Conservation (phyloP, 2,329 filamentous ascomycete genomes). For the Malbranchea zuffiana region DNA sequence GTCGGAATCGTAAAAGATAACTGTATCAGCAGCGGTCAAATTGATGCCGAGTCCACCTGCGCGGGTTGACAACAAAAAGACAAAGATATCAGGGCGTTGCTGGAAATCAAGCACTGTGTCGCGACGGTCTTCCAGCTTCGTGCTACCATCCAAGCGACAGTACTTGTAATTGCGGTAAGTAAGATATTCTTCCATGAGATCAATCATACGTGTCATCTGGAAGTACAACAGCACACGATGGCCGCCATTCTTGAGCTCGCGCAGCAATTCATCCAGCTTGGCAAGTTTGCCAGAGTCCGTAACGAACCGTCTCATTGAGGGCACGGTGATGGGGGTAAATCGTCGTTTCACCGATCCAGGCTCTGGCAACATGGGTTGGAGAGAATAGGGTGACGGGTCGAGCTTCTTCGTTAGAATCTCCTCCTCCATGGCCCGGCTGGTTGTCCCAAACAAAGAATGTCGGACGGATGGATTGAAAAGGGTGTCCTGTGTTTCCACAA, state of each 20-base stretch:
- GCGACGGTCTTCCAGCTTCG: conserved; percentile 90
- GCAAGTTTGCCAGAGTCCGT: conserved; percentile 95
- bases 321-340: conserved; percentile 84
- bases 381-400: conserved; percentile 42
- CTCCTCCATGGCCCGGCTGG: conserved; percentile 53
- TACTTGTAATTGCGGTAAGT: conserved; percentile 99
- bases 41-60: conserved; percentile 98
- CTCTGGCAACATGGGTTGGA: conserved; percentile 62
- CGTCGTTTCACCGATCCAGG: conserved; percentile 72
- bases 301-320: conserved; percentile 94
- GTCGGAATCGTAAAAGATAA: conserved; percentile 99
- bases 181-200: conserved; percentile 96
- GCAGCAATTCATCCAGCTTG: conserved; percentile 75
- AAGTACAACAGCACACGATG: conserved; percentile 96
- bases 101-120: conserved; percentile 98
- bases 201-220: conserved; percentile 99
- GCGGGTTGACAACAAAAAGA: conserved; percentile 90
- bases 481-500: conserved; percentile 54
- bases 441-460: conserved; percentile 58
- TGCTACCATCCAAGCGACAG: conserved; percentile 89
- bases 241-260: conserved; percentile 78
- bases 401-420: conserved; percentile 64
- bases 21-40: conserved; percentile 86
- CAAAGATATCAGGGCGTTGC: conserved; percentile 84
- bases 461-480: conserved; percentile 72